A percentile compares a stretch with the other conserved stretches of the same genome.
Conservation (phyloP, 768 basidiomycete genomes). For the Russula sp. region DNA sequence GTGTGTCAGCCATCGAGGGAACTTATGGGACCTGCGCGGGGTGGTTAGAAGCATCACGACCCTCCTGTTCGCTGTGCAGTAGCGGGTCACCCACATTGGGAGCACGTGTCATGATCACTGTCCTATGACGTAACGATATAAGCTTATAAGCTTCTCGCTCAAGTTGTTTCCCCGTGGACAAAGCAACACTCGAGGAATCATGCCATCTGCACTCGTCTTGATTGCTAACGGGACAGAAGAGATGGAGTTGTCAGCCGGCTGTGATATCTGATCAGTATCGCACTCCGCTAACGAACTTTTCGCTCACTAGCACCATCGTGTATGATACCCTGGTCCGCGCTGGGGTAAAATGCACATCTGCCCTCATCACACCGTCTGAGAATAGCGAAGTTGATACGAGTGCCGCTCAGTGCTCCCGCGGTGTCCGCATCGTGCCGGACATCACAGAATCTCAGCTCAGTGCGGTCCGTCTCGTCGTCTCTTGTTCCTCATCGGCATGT, state of each 20-base stretch:
- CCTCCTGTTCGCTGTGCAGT: too few relatives aligned
- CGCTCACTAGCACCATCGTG: slow-evolving; percentile 54
- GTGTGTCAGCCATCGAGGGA: background rate
- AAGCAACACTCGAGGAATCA: background rate
- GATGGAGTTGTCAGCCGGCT: slow-evolving; percentile 68
- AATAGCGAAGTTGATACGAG: background rate
- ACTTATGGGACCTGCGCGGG: background rate
- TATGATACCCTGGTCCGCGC: slow-evolving; percentile 81
- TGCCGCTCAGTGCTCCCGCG: slow-evolving; percentile 14
- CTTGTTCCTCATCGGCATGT: background rate
- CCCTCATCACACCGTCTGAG: slow-evolving; percentile 39
- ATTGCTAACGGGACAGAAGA: slow-evolving; percentile 83
- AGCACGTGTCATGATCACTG: too few relatives aligned
- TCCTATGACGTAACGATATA: background rate
- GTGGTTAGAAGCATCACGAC: background rate
- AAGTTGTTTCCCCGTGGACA: too few relatives aligned
- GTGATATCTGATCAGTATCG: background rate
- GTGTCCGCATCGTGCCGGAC: slow-evolving; percentile 21
- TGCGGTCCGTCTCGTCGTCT: slow-evolving; percentile 1
- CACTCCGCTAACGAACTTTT: background rate
- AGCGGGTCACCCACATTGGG: too few relatives aligned
- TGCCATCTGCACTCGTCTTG: slow-evolving; percentile 59
- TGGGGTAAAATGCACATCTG: slow-evolving; percentile 60
- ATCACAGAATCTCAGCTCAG: slow-evolving; percentile 6
- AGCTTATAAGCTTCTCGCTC: too few relatives aligned